A percentile compares a stretch with the other conserved stretches of the same genome.
Evolutionary conservation across 2,329 filamentous ascomycete genomes (phyloP).

Genomic region (Rhynchosporium agropyri): DNA sequence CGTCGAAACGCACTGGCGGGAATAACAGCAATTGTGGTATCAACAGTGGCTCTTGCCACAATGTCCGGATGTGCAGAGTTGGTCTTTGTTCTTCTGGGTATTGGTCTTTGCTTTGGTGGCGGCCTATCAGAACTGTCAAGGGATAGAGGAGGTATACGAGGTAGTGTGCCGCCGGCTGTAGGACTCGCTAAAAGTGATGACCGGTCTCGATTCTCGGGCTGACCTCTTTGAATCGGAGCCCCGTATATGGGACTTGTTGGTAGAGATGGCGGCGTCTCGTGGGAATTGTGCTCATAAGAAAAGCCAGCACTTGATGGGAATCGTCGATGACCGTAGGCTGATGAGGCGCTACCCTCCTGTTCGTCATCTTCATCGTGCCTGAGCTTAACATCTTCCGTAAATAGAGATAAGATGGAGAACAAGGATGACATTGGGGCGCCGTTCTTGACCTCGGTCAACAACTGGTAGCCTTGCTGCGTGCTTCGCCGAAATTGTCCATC

Average conservation of each 20-base stretch:
- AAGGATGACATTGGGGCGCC: constrained; percentile 97
- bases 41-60: constrained; percentile 91
- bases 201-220: constrained; percentile 59
- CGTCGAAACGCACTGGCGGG: constrained; percentile 94
- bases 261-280: constrained; percentile 41
- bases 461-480: constrained; percentile 83
- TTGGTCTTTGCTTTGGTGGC: constrained; percentile 35
- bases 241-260: constrained; percentile 41
- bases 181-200: constrained; percentile 40
- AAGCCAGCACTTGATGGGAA: constrained; percentile 37
- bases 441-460: constrained; percentile 96
- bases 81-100: constrained; percentile 52
- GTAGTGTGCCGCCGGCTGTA: constrained; percentile 47
- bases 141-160: constrained; percentile 74
- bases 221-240: constrained; percentile 34
- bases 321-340: constrained; percentile 37
- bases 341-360: constrained; percentile 43
- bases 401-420: constrained; percentile 95
- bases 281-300: constrained; percentile 33
- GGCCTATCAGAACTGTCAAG: constrained; percentile 54
- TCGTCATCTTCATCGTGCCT: constrained; percentile 65
- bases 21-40: constrained; percentile 98
- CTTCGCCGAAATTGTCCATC: constrained; percentile 64
- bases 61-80: constrained; percentile 95
- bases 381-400: constrained; percentile 91